phyloP scores from a whole-genome alignment of 345 rosid species.

The Cardiospermum halicacabum region DNA sequence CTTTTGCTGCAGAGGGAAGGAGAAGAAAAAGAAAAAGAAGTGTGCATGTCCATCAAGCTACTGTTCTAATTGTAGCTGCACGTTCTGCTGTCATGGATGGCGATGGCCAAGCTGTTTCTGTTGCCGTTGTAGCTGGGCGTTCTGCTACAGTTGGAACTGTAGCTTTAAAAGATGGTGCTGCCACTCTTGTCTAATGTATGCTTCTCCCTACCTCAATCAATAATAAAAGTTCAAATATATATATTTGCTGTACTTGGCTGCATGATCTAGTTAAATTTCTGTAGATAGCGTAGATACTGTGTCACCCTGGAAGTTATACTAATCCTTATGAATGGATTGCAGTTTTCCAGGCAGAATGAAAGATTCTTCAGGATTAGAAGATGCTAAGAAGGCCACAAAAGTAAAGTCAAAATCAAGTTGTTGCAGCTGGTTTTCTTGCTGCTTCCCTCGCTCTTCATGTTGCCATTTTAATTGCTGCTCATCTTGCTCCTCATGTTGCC shows the following conservation, averaged over 20 bases:
- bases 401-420: conserved; percentile 14
- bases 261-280: neutral
- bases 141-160: conserved; percentile 42
- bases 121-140: conserved; percentile 34
- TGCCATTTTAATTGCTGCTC: conserved; percentile 15
- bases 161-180: conserved; percentile 26
- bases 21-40: conserved; percentile 22
- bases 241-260: neutral
- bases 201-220: conserved; percentile 18
- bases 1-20: conserved; percentile 26
- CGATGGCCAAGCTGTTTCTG: conserved; percentile 26
- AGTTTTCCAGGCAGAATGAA: conserved; percentile 33
- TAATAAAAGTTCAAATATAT: neutral
- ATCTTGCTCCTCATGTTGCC: conserved; percentile 17
- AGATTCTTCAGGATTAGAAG: conserved; percentile 14
- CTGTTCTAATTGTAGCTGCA: conserved; percentile 38
- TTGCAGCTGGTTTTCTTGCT: conserved; percentile 28
- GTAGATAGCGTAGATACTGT: neutral
- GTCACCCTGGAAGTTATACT: neutral
- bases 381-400: conserved; percentile 14
- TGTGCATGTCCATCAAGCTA: conserved; percentile 35
- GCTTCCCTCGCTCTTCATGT: conserved; percentile 24
- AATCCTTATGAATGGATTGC: conserved; percentile 10
- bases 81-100: conserved; percentile 25
- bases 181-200: conserved; percentile 27